Base-by-base conservation (phyloP, 2,329 filamentous ascomycete species). In the Paracoccidioides lutzii region DNA sequence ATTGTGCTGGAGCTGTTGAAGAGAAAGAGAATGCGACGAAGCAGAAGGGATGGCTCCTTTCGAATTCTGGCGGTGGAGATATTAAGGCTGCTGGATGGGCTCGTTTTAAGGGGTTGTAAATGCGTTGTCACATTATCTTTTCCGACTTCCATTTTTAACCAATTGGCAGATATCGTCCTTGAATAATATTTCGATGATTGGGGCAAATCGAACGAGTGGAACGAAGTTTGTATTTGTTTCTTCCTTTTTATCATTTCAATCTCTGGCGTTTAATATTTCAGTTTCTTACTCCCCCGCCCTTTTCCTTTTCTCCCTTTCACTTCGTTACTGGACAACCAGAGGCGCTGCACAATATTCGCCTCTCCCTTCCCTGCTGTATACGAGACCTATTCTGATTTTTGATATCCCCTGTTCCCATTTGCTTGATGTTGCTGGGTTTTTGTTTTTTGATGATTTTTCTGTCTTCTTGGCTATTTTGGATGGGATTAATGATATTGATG, bases 71-170 rank as follows among this genome's bases (percentile, higher is more conserved):
- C 28, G 56, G 54, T 14, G 60, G 56, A 14, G 61, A 65, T 2
- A 62, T 62, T 55, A 67, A 70, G 30, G 72, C 72, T 55, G 73
- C 73, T 40, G 73, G 73, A 44, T 75, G 73, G 73, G 72, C 73
- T 41, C 66, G 73, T 8, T 76, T 74, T 60, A 73, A 73, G 22
- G 73, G 73, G 4, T 62, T 75, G 55, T 75, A 60, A 64, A 46
- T 44, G 51, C 5, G 9, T 49, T n/a, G 43, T 45, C 43, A 15
- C 37, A 12, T 38, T 48, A 28, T 46, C 40, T 12, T 12, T 14
- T 42, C 40, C 40, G 10, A 12, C 10, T 2, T 42, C 5, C 7
- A n/a, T 14, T n/a, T 35, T 35, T 3, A 35, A 48, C 7, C 10
- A 22, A 22, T 22, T 22, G 22, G 22, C 22, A 22, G 22, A 22